Evolutionary conservation across 208 protist genomes (phyloP), one percentile per base, ranked within the genome.

Genomic region (Leptomonas seymouri): DNA sequence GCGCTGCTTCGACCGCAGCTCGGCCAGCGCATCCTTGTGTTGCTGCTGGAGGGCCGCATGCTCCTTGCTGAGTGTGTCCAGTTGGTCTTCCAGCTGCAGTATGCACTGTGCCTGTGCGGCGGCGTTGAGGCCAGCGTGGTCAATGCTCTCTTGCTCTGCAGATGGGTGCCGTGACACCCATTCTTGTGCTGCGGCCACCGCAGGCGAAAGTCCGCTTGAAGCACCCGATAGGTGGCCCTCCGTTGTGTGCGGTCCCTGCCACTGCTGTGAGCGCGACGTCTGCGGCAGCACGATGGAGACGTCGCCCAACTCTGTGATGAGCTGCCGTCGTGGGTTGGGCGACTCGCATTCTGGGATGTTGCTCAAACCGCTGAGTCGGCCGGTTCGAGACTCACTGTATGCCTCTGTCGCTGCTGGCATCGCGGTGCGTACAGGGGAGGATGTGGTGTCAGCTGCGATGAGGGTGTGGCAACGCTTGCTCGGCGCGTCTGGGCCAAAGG

Each of bases 1-100:
- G 42, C 63, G 71, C 55, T 62, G 79, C 27, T 86, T 85, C 14
- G 86, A 73, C 59, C 95, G 76, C 73, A 90, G 61, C 57, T 91
- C 84, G 25, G 85, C 48, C 28, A 67, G 71, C 1, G 76, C 34
- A 18, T 71, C 75, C 30, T 82, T 80, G 63, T 84, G 81, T 34
- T 63, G 48, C 48, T 86, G 67, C 28, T 75, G 80, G 28, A 87
- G 36, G 6, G 69, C 61, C 28, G 84, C 56, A 66, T 77, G 72
- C 14, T 72, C 56, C 21, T 54, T 34, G n/a, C 69, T 56, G 20
- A 81, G 66, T 0, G 53, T 18, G 18, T 49, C 44, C 12, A 87
- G 56, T 50, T 80, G 46, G 45, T 51, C 54, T 51, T 84, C 78
- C 36, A 87, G 71, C 34, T 45, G 64, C 0, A 66, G 46, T 6